Percentiles rank a stretch among this genome's conserved stretches.
phyloP scores from a whole-genome alignment of 2,329 filamentous ascomycete genomes.

The Penicillium vulpinum region DNA sequence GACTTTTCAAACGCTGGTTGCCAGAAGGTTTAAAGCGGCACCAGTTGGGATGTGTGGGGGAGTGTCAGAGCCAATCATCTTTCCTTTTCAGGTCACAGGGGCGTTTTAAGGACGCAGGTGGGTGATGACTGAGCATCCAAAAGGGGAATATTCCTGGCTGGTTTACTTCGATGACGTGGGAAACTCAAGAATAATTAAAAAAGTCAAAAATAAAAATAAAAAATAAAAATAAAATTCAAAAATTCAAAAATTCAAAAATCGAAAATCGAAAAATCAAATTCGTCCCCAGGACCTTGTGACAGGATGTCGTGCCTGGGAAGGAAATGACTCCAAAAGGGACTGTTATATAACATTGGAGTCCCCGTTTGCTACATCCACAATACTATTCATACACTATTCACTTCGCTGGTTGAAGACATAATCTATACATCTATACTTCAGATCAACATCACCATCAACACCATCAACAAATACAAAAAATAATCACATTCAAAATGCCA shows the following conservation, averaged over 20 bases:
- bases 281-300: conserved; percentile 22
- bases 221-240: conserved; percentile 14
- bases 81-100: conserved; percentile 1
- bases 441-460: too few species aligned
- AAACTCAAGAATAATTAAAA: conserved; percentile 8
- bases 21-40: conserved; percentile 18
- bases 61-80: not conserved
- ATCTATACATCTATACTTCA: conserved; percentile 11
- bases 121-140: conserved; percentile 14
- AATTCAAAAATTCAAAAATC: conserved; percentile 5
- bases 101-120: not conserved
- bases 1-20: conserved; percentile 28
- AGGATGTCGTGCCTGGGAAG: conserved; percentile 23
- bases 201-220: conserved; percentile 5
- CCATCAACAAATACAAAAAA: too few species aligned
- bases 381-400: too few species aligned
- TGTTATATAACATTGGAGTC: conserved; percentile 22
- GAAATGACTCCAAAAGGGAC: conserved; percentile 16
- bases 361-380: too few species aligned
- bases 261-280: conserved; percentile 1
- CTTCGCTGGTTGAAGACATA: conserved; percentile 14
- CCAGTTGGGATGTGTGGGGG: not conserved
- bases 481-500: conserved; percentile 35
- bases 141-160: not conserved
- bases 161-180: conserved; percentile 14